Base-by-base conservation (phyloP, 2,329 filamentous ascomycete species). In the Cercospora zeae-maydis region DNA sequence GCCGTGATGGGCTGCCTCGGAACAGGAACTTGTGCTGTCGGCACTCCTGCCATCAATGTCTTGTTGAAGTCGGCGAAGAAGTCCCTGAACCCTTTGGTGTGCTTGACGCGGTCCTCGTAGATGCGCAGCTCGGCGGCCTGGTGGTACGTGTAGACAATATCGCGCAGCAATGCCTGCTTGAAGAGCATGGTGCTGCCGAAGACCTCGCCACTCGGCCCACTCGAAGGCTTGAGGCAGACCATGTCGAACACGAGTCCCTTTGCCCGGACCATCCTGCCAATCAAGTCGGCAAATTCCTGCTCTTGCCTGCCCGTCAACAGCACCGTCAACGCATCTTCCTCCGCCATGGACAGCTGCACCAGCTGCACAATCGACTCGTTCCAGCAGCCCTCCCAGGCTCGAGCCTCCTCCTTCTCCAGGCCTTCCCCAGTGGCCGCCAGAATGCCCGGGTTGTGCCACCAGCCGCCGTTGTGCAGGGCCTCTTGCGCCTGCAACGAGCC, bases 401-500 rank as follows among this genome's bases (percentile, higher is more conserved):
- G 86, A 45, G 84, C 81, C 75, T 98, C 93, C 77, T 98, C 95
- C 62, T 85, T 85, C 57, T 91, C 91, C 5, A 88, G 75, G 14
- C 95, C 95, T 62, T 92, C 84, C 58, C 95, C 95, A 0, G 92
- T 96, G 1, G 93, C 88, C 10, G 89, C 86, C 24, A 99, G 86
- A 66, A 99, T 93, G 66, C 86, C 86, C 47, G 86, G 85, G 73
- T 98, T 93, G 77, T 99, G 95, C 95, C 95, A 99, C 95, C 95
- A 99, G 34, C 72, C 72, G 53, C 72, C 72, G 68, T 93, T 93
- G 69, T 87, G 80, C 70, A 98, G 91, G 58, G 85, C 82, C 67
- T 96, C 90, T 67, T 90, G 88, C 52, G 83, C 87, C 64, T 90
- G 87, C 10, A 99, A 82, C 64, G 87, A 83, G 53, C 92, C 91